Evolutionary conservation across 192 early-diverging fungal genomes (phyloP).

Genomic region (Backusella tarrabulga): DNA sequence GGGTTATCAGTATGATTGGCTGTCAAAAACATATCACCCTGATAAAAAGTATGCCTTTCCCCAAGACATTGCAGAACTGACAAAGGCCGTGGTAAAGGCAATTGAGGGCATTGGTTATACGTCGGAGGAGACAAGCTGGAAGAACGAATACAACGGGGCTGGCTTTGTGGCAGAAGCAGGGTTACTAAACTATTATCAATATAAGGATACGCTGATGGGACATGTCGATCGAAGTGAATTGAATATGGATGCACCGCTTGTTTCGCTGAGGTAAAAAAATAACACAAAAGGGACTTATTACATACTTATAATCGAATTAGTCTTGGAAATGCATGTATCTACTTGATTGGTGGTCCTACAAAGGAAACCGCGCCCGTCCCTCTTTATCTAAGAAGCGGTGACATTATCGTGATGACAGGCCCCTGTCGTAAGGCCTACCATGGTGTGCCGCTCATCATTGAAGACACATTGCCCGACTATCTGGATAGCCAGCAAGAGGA

Average conservation of each 20-base stretch:
- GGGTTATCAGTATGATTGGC: constrained; percentile 82
- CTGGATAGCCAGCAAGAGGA: constrained; percentile 38
- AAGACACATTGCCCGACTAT: constrained; percentile 66
- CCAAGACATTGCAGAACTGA: constrained; percentile 54
- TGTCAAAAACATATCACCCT: constrained; percentile 76
- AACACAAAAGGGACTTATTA: neutral
- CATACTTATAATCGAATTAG: constrained; percentile 24
- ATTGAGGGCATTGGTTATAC: constrained; percentile 46
- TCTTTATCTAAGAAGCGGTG: constrained; percentile 80
- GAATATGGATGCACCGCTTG: constrained; percentile 80
- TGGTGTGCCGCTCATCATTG: constrained; percentile 81
- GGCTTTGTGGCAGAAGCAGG: constrained; percentile 82
- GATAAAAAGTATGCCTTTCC: constrained; percentile 71
- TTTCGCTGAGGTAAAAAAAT: constrained; percentile 63
- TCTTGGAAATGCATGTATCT: constrained; percentile 76
- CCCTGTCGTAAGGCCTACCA: constrained; percentile 76
- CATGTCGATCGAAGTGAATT: constrained; percentile 93
- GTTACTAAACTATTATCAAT: constrained; percentile 90
- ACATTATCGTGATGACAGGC: constrained; percentile 87
- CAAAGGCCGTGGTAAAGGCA: constrained; percentile 63
- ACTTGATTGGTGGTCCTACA: constrained; percentile 75
- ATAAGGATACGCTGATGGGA: constrained; percentile 77
- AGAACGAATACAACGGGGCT: constrained; percentile 57
- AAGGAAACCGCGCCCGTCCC: constrained; percentile 69
- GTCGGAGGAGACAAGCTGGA: constrained; percentile 4